Percentiles rank a stretch among this genome's conserved stretches.
These are phyloP conservation scores for Ramalina peruviana DNA, from an alignment of 495 filamentous ascomycete species.

Conservation along the genomic window DNA sequence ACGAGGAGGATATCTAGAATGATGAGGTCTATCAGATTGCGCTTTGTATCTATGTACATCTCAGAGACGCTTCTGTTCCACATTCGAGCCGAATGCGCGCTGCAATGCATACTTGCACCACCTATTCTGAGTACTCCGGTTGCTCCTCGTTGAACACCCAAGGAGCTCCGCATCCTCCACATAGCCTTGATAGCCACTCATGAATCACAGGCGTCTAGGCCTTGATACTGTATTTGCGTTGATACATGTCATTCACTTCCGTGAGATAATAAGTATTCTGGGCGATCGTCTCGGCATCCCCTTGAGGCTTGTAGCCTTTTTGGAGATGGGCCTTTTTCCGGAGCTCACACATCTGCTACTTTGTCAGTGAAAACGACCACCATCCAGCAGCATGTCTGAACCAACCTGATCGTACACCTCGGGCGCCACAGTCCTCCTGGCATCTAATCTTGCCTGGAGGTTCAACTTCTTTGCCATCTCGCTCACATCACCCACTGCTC, in stretches of 20 bases:
- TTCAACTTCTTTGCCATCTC: constrained; percentile 65
- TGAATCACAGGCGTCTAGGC: constrained; percentile 35
- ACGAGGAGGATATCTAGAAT: too few species aligned
- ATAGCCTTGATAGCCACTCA: too few species aligned
- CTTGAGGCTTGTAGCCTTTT: constrained; percentile 73
- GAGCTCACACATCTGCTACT: constrained; percentile 72
- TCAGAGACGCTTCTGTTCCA: too few species aligned
- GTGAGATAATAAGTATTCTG: constrained; percentile 81
- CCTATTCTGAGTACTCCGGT: too few species aligned
- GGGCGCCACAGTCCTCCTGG: constrained; percentile 58
- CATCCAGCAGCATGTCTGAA: constrained; percentile 1
- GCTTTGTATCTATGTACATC: too few species aligned
- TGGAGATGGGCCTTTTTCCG: constrained; percentile 89
- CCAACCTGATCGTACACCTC: constrained; percentile 77
- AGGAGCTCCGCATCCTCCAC: too few species aligned
- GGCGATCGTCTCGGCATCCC: constrained; percentile 61
- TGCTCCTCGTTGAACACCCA: too few species aligned
- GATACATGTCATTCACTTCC: constrained; percentile 89
- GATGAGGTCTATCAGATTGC: too few species aligned
- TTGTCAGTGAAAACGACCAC: constrained; percentile 1
- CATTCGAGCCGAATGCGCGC: too few species aligned
- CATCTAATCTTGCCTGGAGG: constrained; percentile 60
- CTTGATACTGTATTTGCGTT: constrained; percentile 76
- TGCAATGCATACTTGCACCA: too few species aligned
- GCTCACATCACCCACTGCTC: constrained; percentile 63